Evolutionary conservation across 2,329 filamentous ascomycete genomes (phyloP).

Genomic region (Teratosphaeria destructans): DNA sequence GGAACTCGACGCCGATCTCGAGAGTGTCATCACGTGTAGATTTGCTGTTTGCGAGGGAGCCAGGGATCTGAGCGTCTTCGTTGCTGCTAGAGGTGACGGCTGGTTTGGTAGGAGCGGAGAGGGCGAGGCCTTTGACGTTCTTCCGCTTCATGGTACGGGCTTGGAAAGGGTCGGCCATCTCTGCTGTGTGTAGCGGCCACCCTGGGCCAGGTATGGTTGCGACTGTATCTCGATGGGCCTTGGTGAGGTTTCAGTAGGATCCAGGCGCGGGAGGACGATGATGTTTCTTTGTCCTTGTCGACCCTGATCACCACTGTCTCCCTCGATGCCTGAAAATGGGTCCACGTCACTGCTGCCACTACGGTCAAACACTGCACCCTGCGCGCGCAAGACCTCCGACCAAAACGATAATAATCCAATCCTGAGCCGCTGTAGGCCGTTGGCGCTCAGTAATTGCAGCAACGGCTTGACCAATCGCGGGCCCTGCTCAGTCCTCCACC

Average conservation of each 20-base stretch:
- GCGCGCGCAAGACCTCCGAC: background rate
- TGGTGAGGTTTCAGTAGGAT: background rate
- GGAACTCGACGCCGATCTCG: conserved; percentile 96
- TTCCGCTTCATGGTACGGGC: conserved; percentile 89
- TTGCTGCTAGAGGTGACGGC: conserved; percentile 61
- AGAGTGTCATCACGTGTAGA: conserved; percentile 56
- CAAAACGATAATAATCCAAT: background rate
- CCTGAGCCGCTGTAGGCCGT: background rate
- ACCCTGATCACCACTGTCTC: background rate
- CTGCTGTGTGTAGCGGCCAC: conserved; percentile 3
- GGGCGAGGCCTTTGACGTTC: conserved; percentile 91
- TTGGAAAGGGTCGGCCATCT: conserved; percentile 49
- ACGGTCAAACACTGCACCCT: background rate
- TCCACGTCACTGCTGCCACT: background rate
- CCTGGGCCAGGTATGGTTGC: background rate
- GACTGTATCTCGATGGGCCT: background rate
- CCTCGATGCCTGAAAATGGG: background rate
- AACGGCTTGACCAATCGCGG: background rate
- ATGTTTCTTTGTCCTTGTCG: background rate
- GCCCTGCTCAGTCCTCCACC: background rate
- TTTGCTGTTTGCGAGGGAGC: conserved; percentile 48
- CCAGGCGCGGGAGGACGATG: background rate
- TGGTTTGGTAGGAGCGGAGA: conserved; percentile 70
- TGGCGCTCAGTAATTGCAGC: background rate
- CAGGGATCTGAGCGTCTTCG: conserved; percentile 54